Evolutionary conservation across 371 early-diverging fungal genomes (phyloP), one percentile per base, ranked within the genome.

Genomic region (Cokeromyces recurvatus): DNA sequence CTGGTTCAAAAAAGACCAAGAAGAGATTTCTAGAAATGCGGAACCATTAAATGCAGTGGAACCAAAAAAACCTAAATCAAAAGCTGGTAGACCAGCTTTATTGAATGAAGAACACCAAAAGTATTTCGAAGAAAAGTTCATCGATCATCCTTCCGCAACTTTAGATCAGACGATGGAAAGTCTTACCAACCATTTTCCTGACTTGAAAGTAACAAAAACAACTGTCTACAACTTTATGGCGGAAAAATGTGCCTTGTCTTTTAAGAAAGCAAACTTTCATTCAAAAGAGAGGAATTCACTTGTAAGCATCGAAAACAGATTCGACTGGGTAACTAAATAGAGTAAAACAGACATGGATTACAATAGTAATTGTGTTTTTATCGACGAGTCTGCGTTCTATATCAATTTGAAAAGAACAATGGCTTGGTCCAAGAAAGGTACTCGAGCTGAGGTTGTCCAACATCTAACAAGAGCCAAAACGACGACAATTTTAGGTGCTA

Each of bases 1-100:
- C 20, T 51, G 44, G 51, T 21, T 43, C 15, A 32, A 43, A 31
- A 43, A 38, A n/a, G 38, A 51, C 25, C 50, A 36, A 14, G 25
- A 49, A 42, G 12, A 35, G 9, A 21, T 44, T 32, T 17, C 5
- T 7, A 27, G 7, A 27, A 27, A 11, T 5, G 5, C 11, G 7
- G 29, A 27, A 27, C 7, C 5, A 7, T 7, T 11, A 11, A 27
- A 27, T 7, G 7, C 7, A 11, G 29, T 7, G 11, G 29, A 11
- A 11, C 29, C 29, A 27, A 11, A 27, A 27, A 11, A 27, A 27
- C n/a, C n/a, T n/a, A 27, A 27, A 11, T 5, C 5, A 27, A 27
- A 27, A 11, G 7, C 29, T 27, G 29, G 29, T 7, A 27, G 11
- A 27, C 5, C 5, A 11, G 29, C 29, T 27, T 23, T 42, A n/a